Evolutionary conservation across 2,329 filamentous ascomycete genomes (phyloP).

Genomic region (Pyricularia grisea): DNA sequence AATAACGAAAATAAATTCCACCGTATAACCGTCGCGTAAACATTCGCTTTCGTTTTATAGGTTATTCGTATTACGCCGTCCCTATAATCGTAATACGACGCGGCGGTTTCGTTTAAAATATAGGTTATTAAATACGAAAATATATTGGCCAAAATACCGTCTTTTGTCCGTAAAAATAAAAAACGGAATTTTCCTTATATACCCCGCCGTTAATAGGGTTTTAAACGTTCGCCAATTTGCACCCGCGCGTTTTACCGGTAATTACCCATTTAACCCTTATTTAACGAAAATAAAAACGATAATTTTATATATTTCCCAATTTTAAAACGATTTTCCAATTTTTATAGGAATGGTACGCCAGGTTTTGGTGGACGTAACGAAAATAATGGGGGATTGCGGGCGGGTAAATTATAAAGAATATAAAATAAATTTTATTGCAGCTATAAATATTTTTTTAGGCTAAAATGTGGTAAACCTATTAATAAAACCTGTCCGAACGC

Average conservation of each 20-base stretch:
- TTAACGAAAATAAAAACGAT: background rate
- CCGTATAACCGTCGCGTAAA: conserved; percentile 25
- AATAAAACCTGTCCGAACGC: background rate
- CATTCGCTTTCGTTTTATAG: conserved; percentile 27
- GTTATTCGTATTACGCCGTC: conserved; percentile 19
- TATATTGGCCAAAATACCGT: background rate
- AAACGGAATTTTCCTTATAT: background rate
- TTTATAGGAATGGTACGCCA: background rate
- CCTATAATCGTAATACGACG: conserved; percentile 20
- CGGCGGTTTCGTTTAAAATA: background rate
- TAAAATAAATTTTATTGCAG: background rate
- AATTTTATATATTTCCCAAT: background rate
- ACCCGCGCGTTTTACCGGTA: background rate
- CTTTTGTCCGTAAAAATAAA: background rate
- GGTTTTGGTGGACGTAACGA: background rate
- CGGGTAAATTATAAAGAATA: background rate
- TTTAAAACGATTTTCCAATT: background rate
- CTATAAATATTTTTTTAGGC: background rate
- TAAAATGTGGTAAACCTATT: background rate
- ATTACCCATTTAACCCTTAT: background rate
- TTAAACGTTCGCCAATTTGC: conserved; percentile 9
- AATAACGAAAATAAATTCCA: conserved; percentile 23
- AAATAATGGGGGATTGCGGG: background rate
- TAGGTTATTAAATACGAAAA: background rate
- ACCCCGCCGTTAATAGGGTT: background rate